phyloP scores from a whole-genome alignment of 371 early-diverging fungal genomes.

The Neoconidiobolus thromboides region DNA sequence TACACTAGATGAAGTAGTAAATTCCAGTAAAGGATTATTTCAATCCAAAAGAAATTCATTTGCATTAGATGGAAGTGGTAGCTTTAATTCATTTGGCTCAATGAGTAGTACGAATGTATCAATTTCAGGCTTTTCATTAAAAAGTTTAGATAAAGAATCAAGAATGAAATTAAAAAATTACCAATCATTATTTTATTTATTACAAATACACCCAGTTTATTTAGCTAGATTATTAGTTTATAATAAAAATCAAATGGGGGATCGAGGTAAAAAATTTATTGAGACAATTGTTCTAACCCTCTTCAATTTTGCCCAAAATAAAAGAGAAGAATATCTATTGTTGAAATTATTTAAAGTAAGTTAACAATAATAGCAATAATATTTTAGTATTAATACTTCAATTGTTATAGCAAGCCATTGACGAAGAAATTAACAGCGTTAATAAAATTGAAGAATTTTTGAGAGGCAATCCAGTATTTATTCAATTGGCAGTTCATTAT shows the following conservation, averaged over 20 bases:
- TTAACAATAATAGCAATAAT: not conserved
- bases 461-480: conserved; percentile 85
- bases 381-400: not conserved
- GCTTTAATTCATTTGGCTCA: conserved; percentile 17
- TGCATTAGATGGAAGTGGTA: conserved; percentile 13
- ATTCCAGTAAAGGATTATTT: conserved; percentile 22
- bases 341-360: conserved; percentile 78
- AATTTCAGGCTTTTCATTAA: conserved; percentile 19
- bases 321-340: conserved; percentile 91
- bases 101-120: conserved; percentile 10
- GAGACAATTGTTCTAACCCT: conserved; percentile 82
- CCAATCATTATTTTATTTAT: conserved; percentile 80
- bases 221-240: conserved; percentile 65
- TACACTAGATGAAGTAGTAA: conserved; percentile 76
- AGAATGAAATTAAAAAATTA: conserved; percentile 54
- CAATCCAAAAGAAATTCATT: not conserved
- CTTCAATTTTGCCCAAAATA: conserved; percentile 90
- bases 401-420: conserved; percentile 44
- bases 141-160: conserved; percentile 67
- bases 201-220: conserved; percentile 92
- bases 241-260: conserved; percentile 34
- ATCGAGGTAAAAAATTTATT: conserved; percentile 52
- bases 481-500: conserved; percentile 84
- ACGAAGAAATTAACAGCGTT: conserved; percentile 70
- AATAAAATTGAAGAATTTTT: conserved; percentile 71